Evolutionary conservation across 2,329 filamentous ascomycete genomes (phyloP).

Genomic region (Colletotrichum tabaci): DNA sequence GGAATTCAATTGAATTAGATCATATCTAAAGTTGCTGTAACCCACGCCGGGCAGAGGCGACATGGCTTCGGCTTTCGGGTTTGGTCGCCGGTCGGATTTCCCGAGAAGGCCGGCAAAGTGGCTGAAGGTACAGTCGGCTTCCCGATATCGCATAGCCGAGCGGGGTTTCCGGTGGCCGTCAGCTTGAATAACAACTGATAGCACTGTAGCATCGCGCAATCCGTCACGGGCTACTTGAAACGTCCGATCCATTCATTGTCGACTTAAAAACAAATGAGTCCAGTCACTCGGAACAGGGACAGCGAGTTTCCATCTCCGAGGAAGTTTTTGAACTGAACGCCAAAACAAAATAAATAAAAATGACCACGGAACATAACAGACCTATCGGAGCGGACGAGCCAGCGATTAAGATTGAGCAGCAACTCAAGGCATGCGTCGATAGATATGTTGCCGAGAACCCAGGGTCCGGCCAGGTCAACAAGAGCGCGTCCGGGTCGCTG

Average conservation of each 20-base stretch:
- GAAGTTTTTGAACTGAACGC: background rate
- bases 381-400: too few relatives aligned
- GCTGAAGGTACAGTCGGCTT: slow-evolving; percentile 14
- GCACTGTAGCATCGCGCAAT: too few relatives aligned
- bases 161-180: slow-evolving; percentile 25
- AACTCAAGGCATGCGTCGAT: slow-evolving; percentile 11
- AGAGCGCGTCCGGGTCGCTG: slow-evolving; percentile 52
- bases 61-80: background rate
- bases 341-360: background rate
- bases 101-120: slow-evolving; percentile 8
- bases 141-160: slow-evolving; percentile 35
- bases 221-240: too few relatives aligned
- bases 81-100: background rate
- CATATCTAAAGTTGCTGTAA: too few relatives aligned
- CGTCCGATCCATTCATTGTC: too few relatives aligned
- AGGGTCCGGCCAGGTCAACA: slow-evolving; percentile 56
- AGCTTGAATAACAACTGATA: background rate
- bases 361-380: background rate
- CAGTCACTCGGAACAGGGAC: too few relatives aligned
- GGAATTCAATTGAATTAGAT: too few relatives aligned
- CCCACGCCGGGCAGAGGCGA: too few relatives aligned
- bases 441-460: slow-evolving; percentile 50
- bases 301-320: background rate
- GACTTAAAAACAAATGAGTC: too few relatives aligned
- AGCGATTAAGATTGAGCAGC: background rate